Conservation (phyloP, 2,329 filamentous ascomycete genomes). For the Arachnopeziza araneosa region DNA sequence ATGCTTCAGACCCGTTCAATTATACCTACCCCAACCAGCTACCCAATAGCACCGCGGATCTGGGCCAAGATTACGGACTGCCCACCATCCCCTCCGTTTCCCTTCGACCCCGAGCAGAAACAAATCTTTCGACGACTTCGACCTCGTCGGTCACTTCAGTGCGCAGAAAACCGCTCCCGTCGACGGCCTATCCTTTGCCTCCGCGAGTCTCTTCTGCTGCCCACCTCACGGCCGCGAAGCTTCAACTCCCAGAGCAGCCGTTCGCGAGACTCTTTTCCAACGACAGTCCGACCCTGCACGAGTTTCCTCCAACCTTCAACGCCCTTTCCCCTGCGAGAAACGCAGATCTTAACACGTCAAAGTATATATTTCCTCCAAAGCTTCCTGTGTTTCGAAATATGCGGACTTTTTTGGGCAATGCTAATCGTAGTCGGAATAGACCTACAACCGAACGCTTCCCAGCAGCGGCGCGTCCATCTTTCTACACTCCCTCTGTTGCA, state of each 20-base stretch:
- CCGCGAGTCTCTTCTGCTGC: slow-evolving; percentile 42
- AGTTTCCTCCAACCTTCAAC: not conserved
- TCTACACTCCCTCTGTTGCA: slow-evolving; percentile 12
- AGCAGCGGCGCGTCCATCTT: slow-evolving; percentile 16
- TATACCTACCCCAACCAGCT: slow-evolving; percentile 6
- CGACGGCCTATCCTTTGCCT: slow-evolving; percentile 46
- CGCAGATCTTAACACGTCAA: not conserved
- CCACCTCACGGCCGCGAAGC: slow-evolving; percentile 28
- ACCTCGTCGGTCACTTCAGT: slow-evolving; percentile 32
- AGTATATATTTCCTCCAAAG: not conserved
- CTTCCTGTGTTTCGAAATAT: not conserved
- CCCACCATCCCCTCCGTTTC: slow-evolving; percentile 16
- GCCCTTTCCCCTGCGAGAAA: not conserved
- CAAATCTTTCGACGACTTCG: slow-evolving; percentile 18
- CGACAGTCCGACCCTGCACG: slow-evolving; percentile 51
- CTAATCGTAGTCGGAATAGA: slow-evolving; percentile 12
- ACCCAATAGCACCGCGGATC: slow-evolving; percentile 5
- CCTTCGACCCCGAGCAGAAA: slow-evolving; percentile 21
- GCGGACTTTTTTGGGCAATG: not conserved
- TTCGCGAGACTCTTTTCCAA: slow-evolving; percentile 50
- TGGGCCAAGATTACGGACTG: slow-evolving; percentile 8
- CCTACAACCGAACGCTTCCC: slow-evolving; percentile 20
- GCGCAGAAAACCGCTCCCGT: slow-evolving; percentile 56
- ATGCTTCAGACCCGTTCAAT: slow-evolving; percentile 23
- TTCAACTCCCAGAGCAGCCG: slow-evolving; percentile 43